Conservation (phyloP, 163 green algal species). For the Volvox carteri region DNA sequence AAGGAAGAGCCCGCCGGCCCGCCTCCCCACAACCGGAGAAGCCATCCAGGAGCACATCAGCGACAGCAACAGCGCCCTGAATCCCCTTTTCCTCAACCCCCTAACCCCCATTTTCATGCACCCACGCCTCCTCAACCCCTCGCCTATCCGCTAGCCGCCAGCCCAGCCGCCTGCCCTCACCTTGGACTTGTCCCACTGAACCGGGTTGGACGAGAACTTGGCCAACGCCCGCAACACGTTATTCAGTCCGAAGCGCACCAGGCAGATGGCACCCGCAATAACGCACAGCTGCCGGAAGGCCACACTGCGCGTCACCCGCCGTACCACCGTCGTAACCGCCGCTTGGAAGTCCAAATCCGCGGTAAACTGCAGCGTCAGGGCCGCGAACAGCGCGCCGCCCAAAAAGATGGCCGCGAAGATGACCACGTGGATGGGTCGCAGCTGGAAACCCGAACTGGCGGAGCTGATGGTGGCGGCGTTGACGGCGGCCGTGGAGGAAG, state of each 20-base stretch:
- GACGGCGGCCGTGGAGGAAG: not conserved
- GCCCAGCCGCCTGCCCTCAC: too few species aligned
- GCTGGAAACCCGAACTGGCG: constrained; percentile 50
- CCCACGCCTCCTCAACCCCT: not conserved
- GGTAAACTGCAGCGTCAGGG: constrained; percentile 88
- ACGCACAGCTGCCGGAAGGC: constrained; percentile 78
- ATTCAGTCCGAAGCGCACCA: constrained; percentile 77
- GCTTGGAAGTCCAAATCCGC: constrained; percentile 82
- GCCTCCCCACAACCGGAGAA: too few species aligned
- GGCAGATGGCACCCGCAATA: constrained; percentile 69
- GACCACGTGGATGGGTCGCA: constrained; percentile 68
- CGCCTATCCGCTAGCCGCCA: not conserved
- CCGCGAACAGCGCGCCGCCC: constrained; percentile 71
- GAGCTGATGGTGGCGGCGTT: not conserved
- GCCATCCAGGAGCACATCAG: too few species aligned
- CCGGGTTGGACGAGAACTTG: constrained; percentile 64
- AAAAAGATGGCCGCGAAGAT: constrained; percentile 72
- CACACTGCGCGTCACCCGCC: constrained; percentile 78
- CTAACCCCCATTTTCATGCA: not conserved
- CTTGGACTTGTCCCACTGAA: constrained; percentile 78
- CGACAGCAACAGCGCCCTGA: too few species aligned
- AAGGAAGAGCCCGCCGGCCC: too few species aligned
- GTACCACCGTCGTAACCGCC: constrained; percentile 64
- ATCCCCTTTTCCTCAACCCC: not conserved
- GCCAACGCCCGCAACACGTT: constrained; percentile 69